These are phyloP conservation scores for Tetrastigma voinierianum DNA, from an alignment of 164 flowering plant species.

Conservation along the genomic window DNA sequence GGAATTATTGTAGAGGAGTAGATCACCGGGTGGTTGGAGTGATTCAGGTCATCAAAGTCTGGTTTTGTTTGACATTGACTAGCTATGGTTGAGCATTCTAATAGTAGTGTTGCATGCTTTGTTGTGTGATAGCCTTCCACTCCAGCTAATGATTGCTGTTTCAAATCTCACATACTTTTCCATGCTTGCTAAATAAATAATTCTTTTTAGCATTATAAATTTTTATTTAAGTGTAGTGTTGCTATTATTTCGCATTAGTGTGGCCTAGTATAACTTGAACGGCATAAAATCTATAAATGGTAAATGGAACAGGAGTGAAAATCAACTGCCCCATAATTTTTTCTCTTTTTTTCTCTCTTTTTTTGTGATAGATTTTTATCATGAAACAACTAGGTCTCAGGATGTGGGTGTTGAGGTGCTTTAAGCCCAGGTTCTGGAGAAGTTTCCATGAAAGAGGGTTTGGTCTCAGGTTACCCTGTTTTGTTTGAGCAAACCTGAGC, in stretches of 20 bases:
- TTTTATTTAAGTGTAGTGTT: neutral
- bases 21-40: conserved; percentile 75
- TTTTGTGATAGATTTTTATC: neutral
- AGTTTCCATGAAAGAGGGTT: too few relatives aligned
- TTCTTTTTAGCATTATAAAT: neutral
- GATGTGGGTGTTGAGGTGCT: too few relatives aligned
- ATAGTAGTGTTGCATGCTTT: neutral
- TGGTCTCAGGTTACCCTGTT: too few relatives aligned
- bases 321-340: neutral
- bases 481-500: too few relatives aligned
- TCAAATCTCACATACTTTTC: neutral
- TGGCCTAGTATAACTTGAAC: neutral
- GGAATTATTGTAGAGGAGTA: conserved; percentile 87
- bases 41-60: conserved; percentile 58
- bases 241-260: neutral
- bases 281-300: neutral
- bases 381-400: too few relatives aligned
- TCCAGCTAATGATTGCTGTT: neutral
- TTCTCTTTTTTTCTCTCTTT: neutral
- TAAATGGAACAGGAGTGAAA: neutral
- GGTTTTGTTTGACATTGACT: neutral
- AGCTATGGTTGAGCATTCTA: too few relatives aligned
- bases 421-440: too few relatives aligned
- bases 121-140: neutral
- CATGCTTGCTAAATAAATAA: too few relatives aligned